phyloP scores from a whole-genome alignment of 176 grass and related monocot genomes.

The Pontederia crassipes region DNA sequence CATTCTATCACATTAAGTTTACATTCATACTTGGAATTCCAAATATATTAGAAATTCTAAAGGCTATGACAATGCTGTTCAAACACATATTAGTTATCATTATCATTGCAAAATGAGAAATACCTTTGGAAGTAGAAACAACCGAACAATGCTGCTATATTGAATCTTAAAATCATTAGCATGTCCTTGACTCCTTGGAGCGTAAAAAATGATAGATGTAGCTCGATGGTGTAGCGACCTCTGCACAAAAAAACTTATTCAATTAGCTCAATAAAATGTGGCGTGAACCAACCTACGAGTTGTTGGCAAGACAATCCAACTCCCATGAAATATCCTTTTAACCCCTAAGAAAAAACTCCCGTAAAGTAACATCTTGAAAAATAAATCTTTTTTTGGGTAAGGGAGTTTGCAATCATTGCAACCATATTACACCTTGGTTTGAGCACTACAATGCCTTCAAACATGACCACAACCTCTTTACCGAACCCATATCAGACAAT shows the following conservation, averaged over 20 bases:
- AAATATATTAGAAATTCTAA: no score
- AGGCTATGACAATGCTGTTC: no score
- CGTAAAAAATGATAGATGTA: conserved; percentile 68
- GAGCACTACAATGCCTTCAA: conserved; percentile 93
- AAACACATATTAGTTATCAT: no score
- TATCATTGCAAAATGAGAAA: conserved; percentile 14
- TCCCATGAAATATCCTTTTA: no score
- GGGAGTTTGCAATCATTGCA: no score
- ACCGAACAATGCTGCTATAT: conserved; percentile 78
- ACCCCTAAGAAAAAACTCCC: conserved; percentile 11
- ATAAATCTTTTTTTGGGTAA: not conserved
- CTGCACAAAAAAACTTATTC: conserved; percentile 23
- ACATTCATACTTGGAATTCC: no score
- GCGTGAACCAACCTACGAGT: not conserved
- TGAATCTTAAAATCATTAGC: conserved; percentile 99
- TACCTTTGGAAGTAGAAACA: conserved; percentile 93
- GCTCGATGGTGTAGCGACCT: conserved; percentile 81
- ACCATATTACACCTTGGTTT: conserved; percentile 60
- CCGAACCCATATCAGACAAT: conserved; percentile 40
- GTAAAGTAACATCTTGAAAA: not conserved
- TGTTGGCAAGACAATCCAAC: no score
- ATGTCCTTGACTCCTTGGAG: conserved; percentile 86
- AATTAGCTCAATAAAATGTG: not conserved
- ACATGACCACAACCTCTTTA: conserved; percentile 66
- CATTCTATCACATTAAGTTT: no score